phyloP scores from a whole-genome alignment of 176 grass and related monocot species.

The Bromus sterilis region DNA sequence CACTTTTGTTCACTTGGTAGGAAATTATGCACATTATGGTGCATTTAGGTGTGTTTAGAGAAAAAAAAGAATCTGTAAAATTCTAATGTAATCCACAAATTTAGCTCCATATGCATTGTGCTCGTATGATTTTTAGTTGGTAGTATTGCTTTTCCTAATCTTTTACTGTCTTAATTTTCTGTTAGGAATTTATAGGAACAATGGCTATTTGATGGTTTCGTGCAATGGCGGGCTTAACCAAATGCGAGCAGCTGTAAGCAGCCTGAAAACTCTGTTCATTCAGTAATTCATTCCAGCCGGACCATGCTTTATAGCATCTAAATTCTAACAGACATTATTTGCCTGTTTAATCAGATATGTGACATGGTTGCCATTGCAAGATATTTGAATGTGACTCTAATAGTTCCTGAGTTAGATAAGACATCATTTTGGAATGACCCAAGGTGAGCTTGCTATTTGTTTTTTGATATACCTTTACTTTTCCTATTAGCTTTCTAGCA shows the following conservation, averaged over 20 bases:
- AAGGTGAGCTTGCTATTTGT: conserved; percentile 43
- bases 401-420: conserved; percentile 66
- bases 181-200: conserved; percentile 64
- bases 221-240: conserved; percentile 88
- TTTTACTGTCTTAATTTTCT: background rate
- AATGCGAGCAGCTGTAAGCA: conserved; percentile 69
- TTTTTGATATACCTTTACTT: background rate
- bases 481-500: background rate
- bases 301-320: background rate
- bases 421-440: conserved; percentile 69
- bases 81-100: background rate
- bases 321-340: no score
- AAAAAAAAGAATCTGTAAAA: background rate
- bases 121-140: background rate
- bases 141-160: background rate
- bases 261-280: background rate
- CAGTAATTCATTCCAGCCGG: background rate
- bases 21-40: background rate
- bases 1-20: background rate
- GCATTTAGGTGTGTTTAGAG: background rate
- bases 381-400: conserved; percentile 64
- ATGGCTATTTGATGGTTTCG: conserved; percentile 77
- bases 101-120: background rate
- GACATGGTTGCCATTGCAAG: conserved; percentile 76
- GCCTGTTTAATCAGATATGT: conserved; percentile 55